A percentile compares a stretch with the other conserved stretches of the same genome.
Evolutionary conservation across 148 eudicot species (phyloP).

Genomic region (Polygonum maritimum): DNA sequence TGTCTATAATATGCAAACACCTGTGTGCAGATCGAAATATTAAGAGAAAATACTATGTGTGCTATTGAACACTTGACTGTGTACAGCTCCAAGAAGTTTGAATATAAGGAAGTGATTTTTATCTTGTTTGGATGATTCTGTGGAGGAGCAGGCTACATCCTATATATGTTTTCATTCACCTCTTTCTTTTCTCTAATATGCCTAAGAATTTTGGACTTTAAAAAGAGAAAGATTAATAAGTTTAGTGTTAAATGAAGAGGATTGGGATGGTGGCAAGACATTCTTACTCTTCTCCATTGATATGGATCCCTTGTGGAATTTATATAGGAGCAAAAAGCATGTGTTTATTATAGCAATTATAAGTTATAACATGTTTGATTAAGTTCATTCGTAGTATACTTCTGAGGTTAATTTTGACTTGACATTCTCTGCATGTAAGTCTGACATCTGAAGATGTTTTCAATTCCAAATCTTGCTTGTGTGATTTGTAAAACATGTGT

Average conservation of each 20-base stretch:
- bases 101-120: background rate
- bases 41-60: background rate
- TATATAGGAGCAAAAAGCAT: background rate
- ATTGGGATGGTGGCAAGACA: background rate
- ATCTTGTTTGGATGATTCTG: background rate
- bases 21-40: background rate
- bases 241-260: background rate
- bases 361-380: background rate
- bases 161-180: background rate
- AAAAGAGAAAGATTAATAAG: background rate
- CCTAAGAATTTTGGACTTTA: background rate
- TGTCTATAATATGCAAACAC: background rate
- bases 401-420: background rate
- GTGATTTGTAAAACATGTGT: background rate
- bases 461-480: background rate
- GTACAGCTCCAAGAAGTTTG: background rate
- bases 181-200: background rate
- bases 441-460: background rate
- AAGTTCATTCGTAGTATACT: background rate
- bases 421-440: background rate
- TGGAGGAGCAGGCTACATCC: background rate
- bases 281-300: background rate
- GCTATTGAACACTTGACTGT: background rate
- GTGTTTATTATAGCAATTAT: background rate
- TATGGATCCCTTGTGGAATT: background rate